Evolutionary conservation across 202 grass and related monocot species (phyloP).

Genomic region (Alloteropsis angusta): DNA sequence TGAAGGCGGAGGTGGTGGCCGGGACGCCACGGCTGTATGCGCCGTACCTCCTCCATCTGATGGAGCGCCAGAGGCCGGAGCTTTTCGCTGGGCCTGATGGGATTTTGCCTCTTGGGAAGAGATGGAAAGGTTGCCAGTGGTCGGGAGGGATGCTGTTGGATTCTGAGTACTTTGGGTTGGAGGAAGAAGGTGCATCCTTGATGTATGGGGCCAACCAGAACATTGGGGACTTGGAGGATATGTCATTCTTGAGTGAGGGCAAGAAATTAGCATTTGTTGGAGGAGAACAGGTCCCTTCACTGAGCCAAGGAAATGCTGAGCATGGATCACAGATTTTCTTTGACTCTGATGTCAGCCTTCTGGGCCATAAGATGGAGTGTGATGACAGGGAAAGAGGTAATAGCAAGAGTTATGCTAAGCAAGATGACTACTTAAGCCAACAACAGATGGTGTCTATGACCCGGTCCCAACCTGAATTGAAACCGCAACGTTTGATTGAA

Average conservation of each 20-base stretch:
- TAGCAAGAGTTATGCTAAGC: background rate
- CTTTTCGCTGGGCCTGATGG: conserved; percentile 8
- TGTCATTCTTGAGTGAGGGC: conserved; percentile 7
- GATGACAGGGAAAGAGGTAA: background rate
- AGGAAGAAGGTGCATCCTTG: background rate
- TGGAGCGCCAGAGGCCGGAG: conserved; percentile 22
- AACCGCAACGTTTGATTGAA: background rate
- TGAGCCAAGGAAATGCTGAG: background rate
- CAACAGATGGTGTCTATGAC: background rate
- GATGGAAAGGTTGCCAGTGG: background rate
- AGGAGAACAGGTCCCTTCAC: background rate
- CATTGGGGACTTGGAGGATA: conserved; percentile 11
- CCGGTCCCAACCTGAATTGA: too few species aligned
- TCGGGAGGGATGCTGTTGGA: background rate
- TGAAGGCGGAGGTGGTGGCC: background rate
- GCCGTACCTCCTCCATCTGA: conserved; percentile 18
- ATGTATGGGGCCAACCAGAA: background rate
- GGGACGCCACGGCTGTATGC: conserved; percentile 3
- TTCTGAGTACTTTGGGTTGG: background rate
- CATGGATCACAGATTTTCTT: background rate
- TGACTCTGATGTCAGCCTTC: background rate
- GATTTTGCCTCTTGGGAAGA: background rate
- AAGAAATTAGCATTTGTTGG: background rate
- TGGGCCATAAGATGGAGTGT: background rate
- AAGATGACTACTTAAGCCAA: background rate